Conservation (phyloP, 768 basidiomycete species). For the Galerina marginata region DNA sequence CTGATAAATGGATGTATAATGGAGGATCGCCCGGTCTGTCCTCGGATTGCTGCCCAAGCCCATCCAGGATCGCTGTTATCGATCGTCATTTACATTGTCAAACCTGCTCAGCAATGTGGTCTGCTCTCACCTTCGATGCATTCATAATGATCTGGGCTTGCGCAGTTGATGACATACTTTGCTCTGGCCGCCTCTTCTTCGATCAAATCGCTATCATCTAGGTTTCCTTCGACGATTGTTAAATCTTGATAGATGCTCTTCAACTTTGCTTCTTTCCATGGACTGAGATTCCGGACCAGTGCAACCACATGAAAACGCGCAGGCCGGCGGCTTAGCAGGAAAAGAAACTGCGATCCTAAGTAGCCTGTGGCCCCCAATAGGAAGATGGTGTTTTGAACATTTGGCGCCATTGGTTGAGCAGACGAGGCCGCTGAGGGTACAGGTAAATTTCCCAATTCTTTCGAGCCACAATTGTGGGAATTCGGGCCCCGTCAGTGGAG, state of each 20-base stretch:
- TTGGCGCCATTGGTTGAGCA: not conserved
- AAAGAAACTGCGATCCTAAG: conserved; percentile 46
- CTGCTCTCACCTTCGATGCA: conserved; percentile 36
- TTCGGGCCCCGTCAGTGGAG: too few species aligned
- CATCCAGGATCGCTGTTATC: conserved; percentile 40
- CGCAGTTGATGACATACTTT: conserved; percentile 47
- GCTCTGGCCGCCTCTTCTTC: conserved; percentile 39
- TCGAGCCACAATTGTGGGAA: too few species aligned
- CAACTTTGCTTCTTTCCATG: conserved; percentile 34
- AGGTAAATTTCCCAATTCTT: not conserved
- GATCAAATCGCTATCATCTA: conserved; percentile 42
- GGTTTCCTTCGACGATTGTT: conserved; percentile 40
- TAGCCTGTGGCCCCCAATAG: conserved; percentile 51
- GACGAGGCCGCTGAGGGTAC: not conserved
- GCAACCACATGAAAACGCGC: conserved; percentile 37
- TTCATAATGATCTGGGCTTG: conserved; percentile 42
- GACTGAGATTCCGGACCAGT: conserved; percentile 39
- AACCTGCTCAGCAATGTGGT: not conserved
- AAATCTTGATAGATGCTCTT: conserved; percentile 38
- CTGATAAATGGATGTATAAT: conserved; percentile 49
- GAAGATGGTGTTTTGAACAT: conserved; percentile 32
- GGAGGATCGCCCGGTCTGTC: conserved; percentile 42
- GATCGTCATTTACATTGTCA: not conserved
- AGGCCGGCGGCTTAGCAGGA: conserved; percentile 33
- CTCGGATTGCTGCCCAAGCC: conserved; percentile 42